Base-by-base conservation (phyloP, 352 stramenopile genomes). In the Phytophthora boehmeriae region DNA sequence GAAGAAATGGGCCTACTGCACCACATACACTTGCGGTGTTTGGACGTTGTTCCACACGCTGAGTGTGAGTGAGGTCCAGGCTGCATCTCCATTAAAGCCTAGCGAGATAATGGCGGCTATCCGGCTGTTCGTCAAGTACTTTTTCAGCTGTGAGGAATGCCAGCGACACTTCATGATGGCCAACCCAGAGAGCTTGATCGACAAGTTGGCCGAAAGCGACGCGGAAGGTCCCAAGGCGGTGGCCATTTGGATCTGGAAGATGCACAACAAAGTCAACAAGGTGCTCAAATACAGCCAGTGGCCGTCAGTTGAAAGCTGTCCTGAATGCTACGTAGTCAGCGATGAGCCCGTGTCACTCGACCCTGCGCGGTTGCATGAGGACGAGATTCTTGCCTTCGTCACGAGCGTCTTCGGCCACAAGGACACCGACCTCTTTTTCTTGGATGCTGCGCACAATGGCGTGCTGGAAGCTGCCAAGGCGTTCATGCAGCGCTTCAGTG, bases 191-290 rank as follows among this genome's bases (percentile, higher is more conserved):
- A 76, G 58, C 17, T 63, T 77, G n/a, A 85, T 93, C 25, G 67
- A 71, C 3, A 64, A 71, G 17, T 35, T 90, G 13, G 72, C 72
- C 0, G 49, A 74, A 9, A 68, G 61, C 34, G 77, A 90, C 36
- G 50, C 47, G 8, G 60, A 79, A 1, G 78, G 76, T 1, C 70
- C 77, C 39, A 50, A 68, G 3, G 73, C 76, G 8, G 65, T 91
- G 10, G 63, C 86, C 9, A 52, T 92, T 38, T 94, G 86, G 86
- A 75, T 94, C 61, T 92, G 84, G 78, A 68, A 70, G 34, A 92
- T 92, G 86, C 86, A 94, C 75, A 92, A 90, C 68, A 83, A 83
- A 47, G 86, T 94, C n/a, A 94, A 92, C 68, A 84, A 84, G 42
- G 73, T 88, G 28, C 83, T 83, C 14, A 86, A 90, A 54, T 86